Conservation (phyloP, 192 early-diverging fungal genomes). For the Coemansia sp. region DNA sequence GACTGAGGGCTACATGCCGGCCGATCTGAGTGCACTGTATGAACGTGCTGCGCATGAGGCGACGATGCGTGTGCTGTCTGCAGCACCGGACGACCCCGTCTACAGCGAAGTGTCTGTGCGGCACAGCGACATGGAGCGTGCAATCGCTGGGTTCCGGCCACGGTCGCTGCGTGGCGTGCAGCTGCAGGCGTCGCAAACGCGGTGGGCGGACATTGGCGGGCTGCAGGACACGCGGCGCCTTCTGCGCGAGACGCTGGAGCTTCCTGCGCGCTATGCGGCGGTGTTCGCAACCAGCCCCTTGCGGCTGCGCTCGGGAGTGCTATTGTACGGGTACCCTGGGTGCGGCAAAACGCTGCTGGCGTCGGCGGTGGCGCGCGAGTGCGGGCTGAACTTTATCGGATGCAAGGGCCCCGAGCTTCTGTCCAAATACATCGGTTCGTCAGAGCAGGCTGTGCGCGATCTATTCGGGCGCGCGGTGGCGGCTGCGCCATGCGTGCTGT, state of each 20-base stretch:
- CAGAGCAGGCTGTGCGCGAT: conserved; percentile 92
- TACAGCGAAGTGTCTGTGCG: conserved; percentile 42
- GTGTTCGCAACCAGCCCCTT: conserved; percentile 89
- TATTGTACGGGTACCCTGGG: conserved; percentile 97
- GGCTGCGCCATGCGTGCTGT: conserved; percentile 91
- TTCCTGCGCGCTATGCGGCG: conserved; percentile 89
- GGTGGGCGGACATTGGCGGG: conserved; percentile 90
- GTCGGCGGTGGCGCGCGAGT: conserved; percentile 93
- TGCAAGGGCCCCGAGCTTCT: conserved; percentile 97
- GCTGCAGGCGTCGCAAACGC: conserved; percentile 69
- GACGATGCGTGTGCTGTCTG: conserved; percentile 61
- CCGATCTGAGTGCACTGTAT: conserved; percentile 75
- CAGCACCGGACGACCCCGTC: not conserved
- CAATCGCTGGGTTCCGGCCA: conserved; percentile 77
- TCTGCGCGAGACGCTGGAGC: conserved; percentile 90
- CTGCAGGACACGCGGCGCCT: conserved; percentile 76
- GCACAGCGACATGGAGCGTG: conserved; percentile 70
- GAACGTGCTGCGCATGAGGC: conserved; percentile 81
- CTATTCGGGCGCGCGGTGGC: conserved; percentile 92
- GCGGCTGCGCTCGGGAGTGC: conserved; percentile 85
- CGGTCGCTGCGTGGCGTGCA: conserved; percentile 76
- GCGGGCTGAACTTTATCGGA: conserved; percentile 94
- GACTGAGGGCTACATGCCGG: conserved; percentile 87
- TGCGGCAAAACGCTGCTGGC: conserved; percentile 98
- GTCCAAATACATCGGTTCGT: conserved; percentile 99